Evolutionary conservation across 2,329 filamentous ascomycete genomes (phyloP).

Genomic region (Shiraia sp.): DNA sequence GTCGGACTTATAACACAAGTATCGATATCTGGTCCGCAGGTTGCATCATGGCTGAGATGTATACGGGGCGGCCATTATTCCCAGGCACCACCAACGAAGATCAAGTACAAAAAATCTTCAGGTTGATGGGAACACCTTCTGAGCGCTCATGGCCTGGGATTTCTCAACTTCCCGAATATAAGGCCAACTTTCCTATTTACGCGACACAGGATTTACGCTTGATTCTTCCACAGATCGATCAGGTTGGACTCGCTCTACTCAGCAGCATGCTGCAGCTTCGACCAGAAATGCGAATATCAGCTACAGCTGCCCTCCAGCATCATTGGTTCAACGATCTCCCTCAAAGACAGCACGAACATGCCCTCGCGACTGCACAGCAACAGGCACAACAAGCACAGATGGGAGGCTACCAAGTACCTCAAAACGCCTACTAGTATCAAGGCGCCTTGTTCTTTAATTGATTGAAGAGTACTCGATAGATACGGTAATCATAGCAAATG

Average conservation of each 20-base stretch:
- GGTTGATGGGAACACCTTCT: constrained; percentile 96
- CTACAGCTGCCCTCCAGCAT: constrained; percentile 82
- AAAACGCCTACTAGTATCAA: constrained; percentile 42
- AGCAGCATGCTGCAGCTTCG: constrained; percentile 89
- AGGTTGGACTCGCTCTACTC: constrained; percentile 81
- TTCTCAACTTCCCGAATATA: constrained; percentile 95
- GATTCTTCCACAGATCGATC: constrained; percentile 89
- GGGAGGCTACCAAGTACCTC: constrained; percentile 43
- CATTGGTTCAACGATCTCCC: constrained; percentile 86
- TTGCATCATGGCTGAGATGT: constrained; percentile 99
- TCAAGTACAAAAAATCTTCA: constrained; percentile 94
- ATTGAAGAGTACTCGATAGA: too few relatives aligned
- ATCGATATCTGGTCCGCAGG: constrained; percentile 99
- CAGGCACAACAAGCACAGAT: constrained; percentile 44
- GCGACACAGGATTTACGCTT: constrained; percentile 86
- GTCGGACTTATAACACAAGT: constrained; percentile 97
- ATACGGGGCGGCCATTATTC: constrained; percentile 91
- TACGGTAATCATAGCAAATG: too few relatives aligned
- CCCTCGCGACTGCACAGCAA: constrained; percentile 38
- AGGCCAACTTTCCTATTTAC: constrained; percentile 91
- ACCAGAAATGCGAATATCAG: constrained; percentile 88
- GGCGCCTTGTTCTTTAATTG: not conserved
- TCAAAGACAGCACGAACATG: constrained; percentile 50
- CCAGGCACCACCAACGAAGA: constrained; percentile 98
- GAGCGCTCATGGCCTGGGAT: constrained; percentile 96